A percentile compares a stretch with the other conserved stretches of the same genome.
Conservation (phyloP, 1,284 basidiomycete genomes). For the Leccinum griseonigrum region DNA sequence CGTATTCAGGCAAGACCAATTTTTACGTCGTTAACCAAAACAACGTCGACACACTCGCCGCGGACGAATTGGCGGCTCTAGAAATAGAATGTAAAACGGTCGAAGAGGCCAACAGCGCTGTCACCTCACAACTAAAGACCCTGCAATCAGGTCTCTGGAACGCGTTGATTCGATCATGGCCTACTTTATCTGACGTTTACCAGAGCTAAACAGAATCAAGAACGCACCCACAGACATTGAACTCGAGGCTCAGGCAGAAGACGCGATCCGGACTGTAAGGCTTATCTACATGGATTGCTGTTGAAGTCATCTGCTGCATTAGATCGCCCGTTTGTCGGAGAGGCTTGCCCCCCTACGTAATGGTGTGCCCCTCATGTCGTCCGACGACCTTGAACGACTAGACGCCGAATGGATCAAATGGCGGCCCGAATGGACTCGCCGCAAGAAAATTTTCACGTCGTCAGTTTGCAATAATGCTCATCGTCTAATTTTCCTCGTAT, state of each 20-base stretch:
- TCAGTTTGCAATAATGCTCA: conserved; percentile 32
- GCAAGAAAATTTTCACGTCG: conserved; percentile 68
- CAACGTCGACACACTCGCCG: conserved; percentile 57
- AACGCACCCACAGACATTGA: conserved; percentile 67
- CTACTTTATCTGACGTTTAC: conserved; percentile 6
- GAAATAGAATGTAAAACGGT: conserved; percentile 54
- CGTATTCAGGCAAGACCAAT: conserved; percentile 67
- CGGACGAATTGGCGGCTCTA: conserved; percentile 54
- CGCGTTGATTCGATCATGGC: background rate
- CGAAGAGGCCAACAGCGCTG: conserved; percentile 59
- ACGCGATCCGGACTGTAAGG: conserved; percentile 44
- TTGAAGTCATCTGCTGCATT: conserved; percentile 5
- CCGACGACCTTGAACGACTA: conserved; percentile 58
- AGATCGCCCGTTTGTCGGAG: conserved; percentile 50
- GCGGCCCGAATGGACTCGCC: conserved; percentile 67
- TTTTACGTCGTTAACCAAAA: conserved; percentile 80
- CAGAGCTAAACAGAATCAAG: conserved; percentile 67
- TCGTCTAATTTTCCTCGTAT: background rate
- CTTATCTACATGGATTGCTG: background rate
- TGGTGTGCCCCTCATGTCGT: conserved; percentile 63
- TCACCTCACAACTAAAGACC: conserved; percentile 43
- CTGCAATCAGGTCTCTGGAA: conserved; percentile 26
- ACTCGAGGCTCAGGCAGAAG: conserved; percentile 49
- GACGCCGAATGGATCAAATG: conserved; percentile 69
- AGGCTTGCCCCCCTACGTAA: conserved; percentile 64